Base-by-base conservation (phyloP, 1,139 yeast genomes). In the Geotrichum macrosporum region DNA sequence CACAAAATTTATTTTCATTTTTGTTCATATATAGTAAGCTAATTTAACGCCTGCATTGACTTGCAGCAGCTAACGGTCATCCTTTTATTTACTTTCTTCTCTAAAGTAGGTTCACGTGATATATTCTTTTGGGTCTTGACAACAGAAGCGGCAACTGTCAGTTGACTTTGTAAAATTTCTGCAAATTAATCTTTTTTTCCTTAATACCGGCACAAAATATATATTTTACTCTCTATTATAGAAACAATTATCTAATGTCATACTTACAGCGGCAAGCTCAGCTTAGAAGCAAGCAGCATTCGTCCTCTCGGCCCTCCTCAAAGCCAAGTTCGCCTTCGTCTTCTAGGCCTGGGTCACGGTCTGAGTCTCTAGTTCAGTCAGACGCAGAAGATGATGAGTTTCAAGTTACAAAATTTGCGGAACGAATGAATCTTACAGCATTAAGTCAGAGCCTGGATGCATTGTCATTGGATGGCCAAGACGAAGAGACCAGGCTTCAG, bases 351-450 rank as follows among this genome's bases (percentile, higher is more conserved):
- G 16, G 35, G 8, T 42, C 26, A 30, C 35, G 38, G 35, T 19
- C 32, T 8, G 27, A 27, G 15, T 27, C 32, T 8, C 2, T 22
- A 20, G 30, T 13, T 21, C 35, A 35, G 18, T 35, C 46, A 26
- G 46, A 42, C 21, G 29, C 27, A 5, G 46, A 42, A 15, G 46
- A 42, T 18, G 45, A 42, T 26, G 46, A 42, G 20, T 42, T 42
- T 16, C 46, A 42, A 20, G 29, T 42, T 10, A 27, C 38, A n/a
- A 42, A 35, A 19, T 42, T 42, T 35, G 46, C 46, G 16, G 46
- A 42, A 10, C 38, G 37, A 9, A 36, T 42, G 26, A 42, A 42
- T n/a, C 30, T 35, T 5, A 19, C 41, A 4, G 22, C 35, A 6
- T 5, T 35, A 9, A 20, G 32, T 31, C 34, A 35, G 21, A 22